These are phyloP conservation scores for Xylaria hypoxylon DNA, from an alignment of 2,329 filamentous ascomycete genomes.

Conservation along the genomic window DNA sequence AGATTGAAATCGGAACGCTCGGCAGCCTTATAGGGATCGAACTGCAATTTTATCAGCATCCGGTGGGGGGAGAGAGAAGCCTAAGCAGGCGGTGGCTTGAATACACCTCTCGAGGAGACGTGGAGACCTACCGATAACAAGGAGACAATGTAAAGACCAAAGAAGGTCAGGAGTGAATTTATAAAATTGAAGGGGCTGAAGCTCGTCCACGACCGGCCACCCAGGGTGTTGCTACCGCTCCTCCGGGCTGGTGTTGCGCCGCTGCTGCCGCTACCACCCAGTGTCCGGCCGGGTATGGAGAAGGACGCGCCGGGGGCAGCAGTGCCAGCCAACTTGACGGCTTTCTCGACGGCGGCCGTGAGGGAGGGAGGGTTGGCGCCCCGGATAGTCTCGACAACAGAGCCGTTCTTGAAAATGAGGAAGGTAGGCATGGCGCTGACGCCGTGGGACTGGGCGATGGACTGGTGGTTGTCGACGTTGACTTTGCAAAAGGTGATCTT, in stretches of 20 bases:
- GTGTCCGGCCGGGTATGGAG: conserved; percentile 66
- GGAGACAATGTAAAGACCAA: conserved; percentile 71
- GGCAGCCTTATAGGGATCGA: conserved; percentile 72
- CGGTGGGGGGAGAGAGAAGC: too few species aligned
- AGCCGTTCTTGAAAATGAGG: conserved; percentile 84
- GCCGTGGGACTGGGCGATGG: conserved; percentile 80
- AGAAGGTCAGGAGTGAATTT: conserved; percentile 64
- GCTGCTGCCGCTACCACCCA: conserved; percentile 57
- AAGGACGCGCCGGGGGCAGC: conserved; percentile 62
- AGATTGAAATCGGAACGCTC: conserved; percentile 70
- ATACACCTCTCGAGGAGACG: neutral
- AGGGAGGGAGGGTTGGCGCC: conserved; percentile 85
- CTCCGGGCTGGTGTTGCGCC: conserved; percentile 30
- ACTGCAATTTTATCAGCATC: conserved; percentile 51
- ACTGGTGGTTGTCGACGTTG: conserved; percentile 85
- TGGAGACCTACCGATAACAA: conserved; percentile 66
- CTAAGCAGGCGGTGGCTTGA: neutral
- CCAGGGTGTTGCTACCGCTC: conserved; percentile 40
- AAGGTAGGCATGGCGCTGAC: conserved; percentile 95
- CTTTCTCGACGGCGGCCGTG: conserved; percentile 77
- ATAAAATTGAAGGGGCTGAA: conserved; percentile 60
- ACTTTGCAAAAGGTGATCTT: conserved; percentile 92
- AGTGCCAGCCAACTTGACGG: conserved; percentile 64
- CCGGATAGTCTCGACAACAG: conserved; percentile 78
- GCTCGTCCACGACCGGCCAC: conserved; percentile 42